Base-by-base conservation (phyloP, 495 filamentous ascomycete genomes). In the Penicillium goetzii region DNA sequence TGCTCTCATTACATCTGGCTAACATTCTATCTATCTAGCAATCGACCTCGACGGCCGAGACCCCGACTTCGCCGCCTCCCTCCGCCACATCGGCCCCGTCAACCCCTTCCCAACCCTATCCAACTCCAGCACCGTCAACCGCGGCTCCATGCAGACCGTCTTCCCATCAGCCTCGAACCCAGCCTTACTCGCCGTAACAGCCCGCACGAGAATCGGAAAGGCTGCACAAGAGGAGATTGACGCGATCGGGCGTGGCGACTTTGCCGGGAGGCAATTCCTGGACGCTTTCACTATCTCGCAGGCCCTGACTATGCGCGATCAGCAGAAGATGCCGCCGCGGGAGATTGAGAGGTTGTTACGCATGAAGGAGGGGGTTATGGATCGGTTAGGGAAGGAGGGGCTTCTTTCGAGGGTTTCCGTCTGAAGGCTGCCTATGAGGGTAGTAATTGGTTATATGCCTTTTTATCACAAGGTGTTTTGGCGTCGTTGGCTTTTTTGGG, bases 11-110 rank as follows among this genome's bases (percentile, higher is more conserved):
- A 15, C 33, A 9, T 21, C 19, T 3, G 0, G 3, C 65, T 68
- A 65, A 67, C 53, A 40, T 45, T 40, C 25, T 1, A 36, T 4
- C 23, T 30, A 56, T 58, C 4, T 62, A 89, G 86, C 85, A n/a
- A 85, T 90, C 61, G 83, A 88, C 68, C 77, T 86, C 61, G 89
- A 90, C 67, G 84, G 83, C 62, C 81, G 80, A n/a, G 87, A 89
- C 66, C 87, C 87, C 3, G 75, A 84, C 72, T 89, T 86, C 74
- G 85, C 84, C 54, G 81, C 80, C 65, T 86, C 85, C 55, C 83
- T 90, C 59, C 84, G 83, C 68, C 73, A 75, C 43, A 80, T 92
- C 64, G 89, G 89, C 59, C 83, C 89, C 59, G 88, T 90, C 21
- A 80, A 82, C 55, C 87, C 88, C 19, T 77, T 77, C 59, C 86